These are phyloP conservation scores for Wickerhamomyces chambardii DNA, from an alignment of 805 yeast species.

Conservation along the genomic window DNA sequence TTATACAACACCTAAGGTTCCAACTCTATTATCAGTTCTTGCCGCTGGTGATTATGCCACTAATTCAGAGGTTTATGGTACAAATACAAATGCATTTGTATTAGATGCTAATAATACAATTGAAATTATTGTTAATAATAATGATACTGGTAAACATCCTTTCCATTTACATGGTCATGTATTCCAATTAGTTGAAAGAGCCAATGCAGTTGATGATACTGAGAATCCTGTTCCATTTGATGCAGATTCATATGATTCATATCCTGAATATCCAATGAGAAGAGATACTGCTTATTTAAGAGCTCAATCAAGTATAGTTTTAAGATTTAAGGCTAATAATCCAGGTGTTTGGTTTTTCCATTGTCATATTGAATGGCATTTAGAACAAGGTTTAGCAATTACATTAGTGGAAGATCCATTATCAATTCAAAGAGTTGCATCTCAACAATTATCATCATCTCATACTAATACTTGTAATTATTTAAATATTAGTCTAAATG, in stretches of 20 bases:
- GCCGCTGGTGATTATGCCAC: conserved; percentile 55
- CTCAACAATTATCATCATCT: conserved; percentile 53
- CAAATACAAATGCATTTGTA: conserved; percentile 70
- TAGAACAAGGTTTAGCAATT: conserved; percentile 87
- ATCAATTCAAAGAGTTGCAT: conserved; percentile 41
- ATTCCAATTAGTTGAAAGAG: conserved; percentile 77
- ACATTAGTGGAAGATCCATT: conserved; percentile 78
- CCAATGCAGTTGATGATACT: conserved; percentile 40
- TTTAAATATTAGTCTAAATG: conserved; percentile 42
- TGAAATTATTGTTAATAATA: conserved; percentile 77
- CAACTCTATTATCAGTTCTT: conserved; percentile 72
- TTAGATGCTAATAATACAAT: conserved; percentile 46
- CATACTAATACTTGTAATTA: conserved; percentile 52
- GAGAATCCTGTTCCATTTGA: conserved; percentile 50
- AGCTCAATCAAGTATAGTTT: conserved; percentile 78
- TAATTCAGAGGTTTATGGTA: conserved; percentile 55
- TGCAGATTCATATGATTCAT: conserved; percentile 35
- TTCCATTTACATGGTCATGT: conserved; percentile 91
- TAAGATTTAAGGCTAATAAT: conserved; percentile 86
- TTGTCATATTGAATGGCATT: conserved; percentile 98
- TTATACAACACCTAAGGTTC: conserved; percentile 75
- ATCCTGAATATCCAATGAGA: conserved; percentile 70
- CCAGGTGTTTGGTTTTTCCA: conserved; percentile 99
- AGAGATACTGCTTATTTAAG: conserved; percentile 78
- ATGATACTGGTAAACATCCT: conserved; percentile 91